Evolutionary conservation across 176 grass and related monocot genomes (phyloP).

Genomic region (Leersia perrieri): DNA sequence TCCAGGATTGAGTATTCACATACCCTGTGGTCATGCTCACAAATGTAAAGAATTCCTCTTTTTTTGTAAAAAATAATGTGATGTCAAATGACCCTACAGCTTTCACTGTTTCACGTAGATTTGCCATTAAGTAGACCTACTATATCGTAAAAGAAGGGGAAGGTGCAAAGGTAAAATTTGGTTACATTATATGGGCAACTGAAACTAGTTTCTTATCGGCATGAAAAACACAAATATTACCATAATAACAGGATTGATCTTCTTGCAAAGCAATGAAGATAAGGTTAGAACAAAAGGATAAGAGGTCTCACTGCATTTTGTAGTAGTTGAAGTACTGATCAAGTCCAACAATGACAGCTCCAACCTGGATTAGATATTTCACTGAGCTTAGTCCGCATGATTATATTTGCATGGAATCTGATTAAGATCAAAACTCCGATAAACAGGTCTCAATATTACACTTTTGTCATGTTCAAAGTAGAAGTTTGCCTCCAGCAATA

Average conservation of each 20-base stretch:
- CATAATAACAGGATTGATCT: conserved; percentile 24
- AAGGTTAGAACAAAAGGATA: conserved; percentile 28
- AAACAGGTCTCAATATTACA: conserved; percentile 51
- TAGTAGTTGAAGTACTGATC: conserved; percentile 98
- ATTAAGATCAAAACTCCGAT: conserved; percentile 11
- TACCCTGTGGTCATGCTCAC: background rate
- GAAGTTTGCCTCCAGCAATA: conserved; percentile 67
- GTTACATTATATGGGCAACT: background rate
- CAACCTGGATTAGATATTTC: conserved; percentile 64
- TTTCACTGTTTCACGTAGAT: background rate
- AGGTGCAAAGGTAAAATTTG: background rate
- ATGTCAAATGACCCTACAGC: background rate
- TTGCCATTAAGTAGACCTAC: background rate
- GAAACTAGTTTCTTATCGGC: background rate
- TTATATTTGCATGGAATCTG: background rate
- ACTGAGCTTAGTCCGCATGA: conserved; percentile 1
- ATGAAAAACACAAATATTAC: background rate
- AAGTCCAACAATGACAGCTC: conserved; percentile 89
- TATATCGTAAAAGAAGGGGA: background rate
- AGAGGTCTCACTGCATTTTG: conserved; percentile 74
- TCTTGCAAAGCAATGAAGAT: conserved; percentile 21
- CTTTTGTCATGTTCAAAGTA: conserved; percentile 85
- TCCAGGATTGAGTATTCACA: background rate
- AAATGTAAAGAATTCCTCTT: background rate
- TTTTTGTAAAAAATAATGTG: background rate